These are phyloP conservation scores for Rhododendron mucronatum DNA, from an alignment of 148 eudicot genomes.

Conservation along the genomic window DNA sequence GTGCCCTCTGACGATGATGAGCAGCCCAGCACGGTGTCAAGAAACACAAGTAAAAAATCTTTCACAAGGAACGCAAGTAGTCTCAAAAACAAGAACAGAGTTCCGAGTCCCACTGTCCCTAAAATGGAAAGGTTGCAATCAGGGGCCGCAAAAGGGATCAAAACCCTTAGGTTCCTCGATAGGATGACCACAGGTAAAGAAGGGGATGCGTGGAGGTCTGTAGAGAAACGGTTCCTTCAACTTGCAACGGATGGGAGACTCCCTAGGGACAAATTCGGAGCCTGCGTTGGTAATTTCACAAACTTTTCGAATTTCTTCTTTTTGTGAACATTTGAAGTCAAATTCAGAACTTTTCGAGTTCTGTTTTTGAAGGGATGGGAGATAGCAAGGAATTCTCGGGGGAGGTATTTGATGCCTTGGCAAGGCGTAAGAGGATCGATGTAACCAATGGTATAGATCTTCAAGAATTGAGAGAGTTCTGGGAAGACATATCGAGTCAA, in stretches of 20 bases:
- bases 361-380: conserved; percentile 57
- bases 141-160: conserved; percentile 58
- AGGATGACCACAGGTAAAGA: conserved; percentile 55
- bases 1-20: neutral
- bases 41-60: neutral
- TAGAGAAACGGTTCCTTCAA: conserved; percentile 55
- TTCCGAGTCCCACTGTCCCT: conserved; percentile 13
- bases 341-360: neutral
- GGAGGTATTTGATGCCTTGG: conserved; percentile 79
- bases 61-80: conserved; percentile 24
- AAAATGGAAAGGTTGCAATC: conserved; percentile 44
- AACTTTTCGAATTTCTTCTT: neutral
- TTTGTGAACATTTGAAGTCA: neutral
- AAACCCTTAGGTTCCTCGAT: conserved; percentile 68
- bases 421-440: conserved; percentile 58
- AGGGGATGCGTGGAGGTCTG: conserved; percentile 67
- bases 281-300: conserved; percentile 62
- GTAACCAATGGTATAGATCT: conserved; percentile 56
- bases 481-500: conserved; percentile 83
- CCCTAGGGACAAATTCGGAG: conserved; percentile 65
- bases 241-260: conserved; percentile 50
- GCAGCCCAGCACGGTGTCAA: neutral
- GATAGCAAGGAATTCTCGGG: conserved; percentile 76
- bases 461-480: conserved; percentile 60
- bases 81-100: conserved; percentile 16